These are phyloP conservation scores for Hymenoscyphus fructigenus DNA, from an alignment of 2,329 filamentous ascomycete genomes.

Conservation along the genomic window DNA sequence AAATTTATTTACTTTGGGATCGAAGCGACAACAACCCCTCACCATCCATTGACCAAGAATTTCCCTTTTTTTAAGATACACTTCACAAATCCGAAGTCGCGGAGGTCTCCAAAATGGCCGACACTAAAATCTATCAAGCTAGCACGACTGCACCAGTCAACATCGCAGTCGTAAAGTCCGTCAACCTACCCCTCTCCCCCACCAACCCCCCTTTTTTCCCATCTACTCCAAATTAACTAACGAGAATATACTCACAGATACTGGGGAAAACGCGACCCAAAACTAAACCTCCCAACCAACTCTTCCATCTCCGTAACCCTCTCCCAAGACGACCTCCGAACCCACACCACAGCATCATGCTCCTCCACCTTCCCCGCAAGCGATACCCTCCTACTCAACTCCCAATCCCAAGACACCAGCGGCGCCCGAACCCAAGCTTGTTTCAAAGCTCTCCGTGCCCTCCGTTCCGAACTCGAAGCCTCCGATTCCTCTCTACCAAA, in stretches of 20 bases:
- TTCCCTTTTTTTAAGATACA: constrained; percentile 2
- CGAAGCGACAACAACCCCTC: neutral
- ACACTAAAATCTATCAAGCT: constrained; percentile 69
- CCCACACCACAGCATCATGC: constrained; percentile 93
- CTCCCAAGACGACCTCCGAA: constrained; percentile 88
- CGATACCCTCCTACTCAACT: constrained; percentile 83
- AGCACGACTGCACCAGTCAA: constrained; percentile 97
- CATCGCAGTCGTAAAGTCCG: constrained; percentile 93
- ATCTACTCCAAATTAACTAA: constrained; percentile 14
- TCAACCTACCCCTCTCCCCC: constrained; percentile 21
- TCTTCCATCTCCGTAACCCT: constrained; percentile 96
- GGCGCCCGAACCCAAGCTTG: constrained; percentile 93
- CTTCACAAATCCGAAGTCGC: neutral
- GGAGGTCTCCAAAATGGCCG: constrained; percentile 31
- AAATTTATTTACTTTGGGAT: constrained; percentile 10
- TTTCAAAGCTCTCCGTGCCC: constrained; percentile 78
- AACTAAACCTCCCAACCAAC: constrained; percentile 96
- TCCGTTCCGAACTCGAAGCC: constrained; percentile 74
- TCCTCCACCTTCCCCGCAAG: constrained; percentile 64
- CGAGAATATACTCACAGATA: constrained; percentile 50
- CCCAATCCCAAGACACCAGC: constrained; percentile 76
- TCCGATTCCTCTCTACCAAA: constrained; percentile 74
- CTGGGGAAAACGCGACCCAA: constrained; percentile 96
- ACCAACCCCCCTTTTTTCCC: constrained; percentile 16
- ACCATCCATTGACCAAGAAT: constrained; percentile 8